Evolutionary conservation across 495 filamentous ascomycete genomes (phyloP).

Genomic region (Rusavskia elegans): DNA sequence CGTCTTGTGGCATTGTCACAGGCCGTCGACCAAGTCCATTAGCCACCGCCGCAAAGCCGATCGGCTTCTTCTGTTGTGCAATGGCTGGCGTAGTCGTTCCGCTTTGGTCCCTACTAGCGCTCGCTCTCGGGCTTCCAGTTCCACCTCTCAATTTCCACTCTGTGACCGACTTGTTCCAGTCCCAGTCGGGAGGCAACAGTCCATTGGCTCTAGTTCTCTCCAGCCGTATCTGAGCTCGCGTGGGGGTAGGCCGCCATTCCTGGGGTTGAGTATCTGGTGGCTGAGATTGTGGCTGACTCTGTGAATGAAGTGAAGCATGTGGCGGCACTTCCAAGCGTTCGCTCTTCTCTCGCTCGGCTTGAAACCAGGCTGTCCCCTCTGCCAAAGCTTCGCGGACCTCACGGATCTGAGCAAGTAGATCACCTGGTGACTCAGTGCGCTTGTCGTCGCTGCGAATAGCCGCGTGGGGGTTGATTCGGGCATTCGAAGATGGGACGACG

Average conservation of each 20-base stretch:
- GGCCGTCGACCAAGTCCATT: background rate
- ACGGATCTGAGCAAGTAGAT: conserved; percentile 12
- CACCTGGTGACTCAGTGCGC: conserved; percentile 5
- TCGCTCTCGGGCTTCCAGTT: background rate
- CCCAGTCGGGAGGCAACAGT: background rate
- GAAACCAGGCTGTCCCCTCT: conserved; percentile 12
- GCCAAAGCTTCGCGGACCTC: conserved; percentile 11
- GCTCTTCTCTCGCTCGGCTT: conserved; percentile 9
- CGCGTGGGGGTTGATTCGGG: too few species aligned
- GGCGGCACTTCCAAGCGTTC: conserved; percentile 6
- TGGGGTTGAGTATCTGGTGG: conserved; percentile 3
- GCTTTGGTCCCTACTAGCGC: background rate
- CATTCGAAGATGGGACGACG: too few species aligned
- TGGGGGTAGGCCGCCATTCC: conserved; percentile 8
- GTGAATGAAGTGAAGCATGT: background rate
- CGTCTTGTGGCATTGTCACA: background rate
- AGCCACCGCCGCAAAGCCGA: background rate
- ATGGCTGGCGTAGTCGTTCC: background rate
- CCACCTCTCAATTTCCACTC: background rate
- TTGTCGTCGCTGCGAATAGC: too few species aligned
- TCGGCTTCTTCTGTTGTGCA: background rate
- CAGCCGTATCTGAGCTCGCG: conserved; percentile 10
- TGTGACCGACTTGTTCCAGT: background rate
- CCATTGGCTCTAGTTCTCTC: conserved; percentile 1
- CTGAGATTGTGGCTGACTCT: conserved; percentile 1